Evolutionary conservation across 257 asterid genomes (phyloP).

Genomic region (Solanum bulbocastanum): DNA sequence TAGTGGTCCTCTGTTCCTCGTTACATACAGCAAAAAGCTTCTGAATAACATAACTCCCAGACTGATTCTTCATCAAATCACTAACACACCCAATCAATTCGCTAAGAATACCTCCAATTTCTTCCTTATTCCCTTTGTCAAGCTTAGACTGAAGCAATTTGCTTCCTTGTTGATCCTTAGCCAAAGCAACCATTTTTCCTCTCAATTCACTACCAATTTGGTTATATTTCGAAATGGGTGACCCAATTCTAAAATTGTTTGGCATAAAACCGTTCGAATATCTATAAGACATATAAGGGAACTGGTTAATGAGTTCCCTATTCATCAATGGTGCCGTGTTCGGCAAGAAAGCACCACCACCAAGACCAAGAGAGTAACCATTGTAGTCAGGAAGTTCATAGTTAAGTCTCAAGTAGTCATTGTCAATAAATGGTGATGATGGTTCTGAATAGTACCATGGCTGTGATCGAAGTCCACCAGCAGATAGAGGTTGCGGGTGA

Average conservation of each 20-base stretch:
- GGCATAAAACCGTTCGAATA: neutral
- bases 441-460: neutral
- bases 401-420: neutral
- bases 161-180: slow-evolving; percentile 33
- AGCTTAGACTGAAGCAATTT: slow-evolving; percentile 24
- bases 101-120: slow-evolving; percentile 28
- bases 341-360: slow-evolving; percentile 33
- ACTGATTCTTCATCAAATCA: slow-evolving; percentile 47
- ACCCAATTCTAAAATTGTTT: neutral
- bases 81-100: slow-evolving; percentile 18
- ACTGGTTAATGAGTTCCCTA: neutral
- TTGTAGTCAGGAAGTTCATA: neutral
- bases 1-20: slow-evolving; percentile 57
- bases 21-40: slow-evolving; percentile 43
- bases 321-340: slow-evolving; percentile 23
- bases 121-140: slow-evolving; percentile 24
- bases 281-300: slow-evolving; percentile 12
- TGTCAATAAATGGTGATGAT: neutral
- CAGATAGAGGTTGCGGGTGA: neutral
- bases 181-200: slow-evolving; percentile 30
- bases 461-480: neutral
- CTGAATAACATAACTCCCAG: slow-evolving; percentile 45
- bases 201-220: slow-evolving; percentile 15
- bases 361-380: neutral
- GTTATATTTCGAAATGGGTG: neutral